phyloP scores from a whole-genome alignment of 768 basidiomycete genomes.

The Suillus subaureus region DNA sequence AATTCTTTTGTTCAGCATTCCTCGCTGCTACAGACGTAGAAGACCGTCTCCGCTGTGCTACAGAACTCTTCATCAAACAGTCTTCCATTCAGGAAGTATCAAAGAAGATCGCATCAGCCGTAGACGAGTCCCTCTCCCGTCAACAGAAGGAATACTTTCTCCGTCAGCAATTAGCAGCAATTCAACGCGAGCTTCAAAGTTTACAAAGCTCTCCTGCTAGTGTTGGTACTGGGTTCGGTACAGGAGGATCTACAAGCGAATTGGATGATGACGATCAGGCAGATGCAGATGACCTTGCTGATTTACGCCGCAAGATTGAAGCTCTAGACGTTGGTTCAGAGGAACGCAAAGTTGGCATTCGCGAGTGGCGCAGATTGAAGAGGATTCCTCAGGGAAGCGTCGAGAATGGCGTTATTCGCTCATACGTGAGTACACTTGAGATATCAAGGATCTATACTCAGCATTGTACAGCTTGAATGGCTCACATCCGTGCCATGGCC shows the following conservation, averaged over 20 bases:
- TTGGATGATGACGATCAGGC: slow-evolving; percentile 78
- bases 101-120: slow-evolving; percentile 76
- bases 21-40: slow-evolving; percentile 61
- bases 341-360: slow-evolving; percentile 77
- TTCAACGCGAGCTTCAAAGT: slow-evolving; percentile 71
- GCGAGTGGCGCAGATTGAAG: slow-evolving; percentile 84
- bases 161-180: slow-evolving; percentile 80
- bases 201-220: slow-evolving; percentile 39
- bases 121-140: slow-evolving; percentile 83
- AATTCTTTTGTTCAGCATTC: slow-evolving; percentile 44
- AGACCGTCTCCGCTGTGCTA: slow-evolving; percentile 65
- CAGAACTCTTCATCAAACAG: slow-evolving; percentile 73
- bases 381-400: slow-evolving; percentile 90
- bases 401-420: slow-evolving; percentile 87
- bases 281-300: slow-evolving; percentile 79
- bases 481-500: slow-evolving; percentile 86
- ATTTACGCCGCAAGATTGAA: slow-evolving; percentile 72
- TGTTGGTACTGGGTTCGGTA: slow-evolving; percentile 26
- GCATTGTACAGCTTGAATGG: slow-evolving; percentile 76
- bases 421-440: slow-evolving; percentile 56
- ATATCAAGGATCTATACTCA: not conserved
- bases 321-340: slow-evolving; percentile 73
- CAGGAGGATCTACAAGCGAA: slow-evolving; percentile 43
- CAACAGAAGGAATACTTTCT: slow-evolving; percentile 89
- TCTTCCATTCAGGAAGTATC: slow-evolving; percentile 80